Evolutionary conservation across 805 yeast species (phyloP), one percentile per base, ranked within the genome.

Genomic region (Barnettozyma californica): DNA sequence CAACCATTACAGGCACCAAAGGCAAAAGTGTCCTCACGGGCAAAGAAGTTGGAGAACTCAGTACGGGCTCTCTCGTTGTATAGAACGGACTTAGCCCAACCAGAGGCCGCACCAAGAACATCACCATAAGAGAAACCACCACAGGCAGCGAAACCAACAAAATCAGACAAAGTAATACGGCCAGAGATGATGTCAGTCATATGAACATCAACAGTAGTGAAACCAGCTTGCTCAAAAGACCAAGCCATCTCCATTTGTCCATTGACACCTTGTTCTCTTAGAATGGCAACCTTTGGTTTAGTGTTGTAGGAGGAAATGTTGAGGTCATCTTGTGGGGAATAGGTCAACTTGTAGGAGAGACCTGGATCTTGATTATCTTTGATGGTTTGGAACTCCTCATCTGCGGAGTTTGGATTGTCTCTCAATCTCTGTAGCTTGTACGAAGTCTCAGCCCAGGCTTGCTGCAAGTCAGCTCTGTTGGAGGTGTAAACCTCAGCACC

Each of bases 111-210:
- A 58, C 99, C 99, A 51, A 94, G 75, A 43, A 94, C 99, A 69
- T 94, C 99, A 76, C 99, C 99, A 63, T 91, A 94, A 1, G 97
- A 89, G 75, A 94, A 94, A 14, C 99, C 99, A 69, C 99, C 99
- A 71, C 99, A 95, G 4, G 98, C 98, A 39, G 97, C 98, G 43
- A 94, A 60, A 53, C 99, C 99, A 44, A 84, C 88, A 68, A 94
- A 94, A 41, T 80, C 84, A 61, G 81, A 83, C 55, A 94, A 75
- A 18, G 81, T 66, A 33, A 85, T 85, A 59, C 73, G 76, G 40
- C 95, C 95, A 35, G 76, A 70, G 53, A 91, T 70, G 50, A 94
- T 78, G 66, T 94, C 99, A 19, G 95, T 80, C 99, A 94, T 94
- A 63, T 95, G 97, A 37, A 94, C 96, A 68, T 94, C 99, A 51